Evolutionary conservation across 805 yeast genomes (phyloP), one percentile per base, ranked within the genome.

Genomic region (Isabelozyma rhagii): DNA sequence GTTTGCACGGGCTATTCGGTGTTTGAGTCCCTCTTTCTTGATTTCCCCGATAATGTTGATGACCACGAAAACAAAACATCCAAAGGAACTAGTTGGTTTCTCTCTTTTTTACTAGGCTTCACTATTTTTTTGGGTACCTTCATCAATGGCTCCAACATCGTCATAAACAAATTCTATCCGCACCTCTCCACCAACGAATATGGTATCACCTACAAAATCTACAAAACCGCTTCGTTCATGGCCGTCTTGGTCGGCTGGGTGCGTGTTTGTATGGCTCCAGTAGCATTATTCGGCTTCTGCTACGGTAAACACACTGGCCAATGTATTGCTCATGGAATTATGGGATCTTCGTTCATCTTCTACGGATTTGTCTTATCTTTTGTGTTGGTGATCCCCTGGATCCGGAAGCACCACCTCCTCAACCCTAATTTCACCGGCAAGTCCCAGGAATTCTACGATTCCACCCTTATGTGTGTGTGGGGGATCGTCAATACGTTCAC

Each of bases 401-500:
- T 91, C 57, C 71, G 89, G 59, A 69, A 80, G 57, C 80, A 76
- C 53, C 59, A 53, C 28, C 50, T 55, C 17, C 21, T 51, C 11
- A 53, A 51, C 25, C 60, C 59, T 1, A 50, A 51, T n/a, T 44
- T 29, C 17, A 29, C 41, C 9, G 48, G 56, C 17, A 55, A 51
- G 42, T 81, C 92, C 21, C 97, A 90, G 63, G 98, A 93, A 62
- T 85, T 85, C 60, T 89, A 82, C 63, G 98, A 93, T 67, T 84
- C 92, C 39, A 56, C 78, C 41, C 79, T 90, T 39, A 90, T 93
- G 83, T 85, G 89, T 47, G 66, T 77, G 9, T 93, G 97, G 96
- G 98, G 98, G 6, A 82, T 91, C 34, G 86, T 93, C 51, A 93
- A 93, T 66, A 91, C 97, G 0, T 93, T 93, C 68, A 93, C 98